These are phyloP conservation scores for Zoysia japonica DNA, from an alignment of 176 grass and related monocot species.

Conservation along the genomic window DNA sequence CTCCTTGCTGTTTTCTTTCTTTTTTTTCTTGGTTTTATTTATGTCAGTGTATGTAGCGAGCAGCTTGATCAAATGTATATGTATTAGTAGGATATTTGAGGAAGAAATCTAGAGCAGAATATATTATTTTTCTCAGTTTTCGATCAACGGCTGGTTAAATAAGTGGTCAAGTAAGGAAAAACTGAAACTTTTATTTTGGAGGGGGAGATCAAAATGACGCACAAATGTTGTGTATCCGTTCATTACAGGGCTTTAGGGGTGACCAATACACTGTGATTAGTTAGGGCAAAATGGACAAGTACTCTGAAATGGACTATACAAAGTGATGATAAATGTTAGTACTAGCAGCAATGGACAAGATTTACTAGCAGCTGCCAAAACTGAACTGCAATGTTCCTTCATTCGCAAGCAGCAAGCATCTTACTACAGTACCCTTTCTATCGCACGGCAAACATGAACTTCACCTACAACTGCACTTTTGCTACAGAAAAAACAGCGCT, in stretches of 20 bases:
- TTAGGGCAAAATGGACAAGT: too few species aligned
- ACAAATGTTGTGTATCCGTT: neutral
- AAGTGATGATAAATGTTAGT: too few species aligned
- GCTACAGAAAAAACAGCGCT: neutral
- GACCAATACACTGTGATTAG: too few species aligned
- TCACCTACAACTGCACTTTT: neutral
- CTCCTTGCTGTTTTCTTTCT: neutral
- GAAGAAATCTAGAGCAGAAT: slow-evolving; percentile 18
- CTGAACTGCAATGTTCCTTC: too few species aligned
- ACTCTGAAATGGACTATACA: too few species aligned
- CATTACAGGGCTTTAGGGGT: neutral
- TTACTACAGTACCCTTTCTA: neutral
- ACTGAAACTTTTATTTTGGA: neutral
- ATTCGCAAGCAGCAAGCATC: neutral
- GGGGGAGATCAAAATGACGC: neutral
- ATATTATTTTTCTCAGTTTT: neutral
- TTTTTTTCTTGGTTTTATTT: neutral
- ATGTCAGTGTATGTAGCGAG: slow-evolving; percentile 37
- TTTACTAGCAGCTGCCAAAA: neutral
- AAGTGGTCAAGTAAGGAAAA: neutral
- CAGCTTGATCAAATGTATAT: slow-evolving; percentile 29
- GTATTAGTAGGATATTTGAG: neutral
- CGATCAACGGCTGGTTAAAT: neutral
- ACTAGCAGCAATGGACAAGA: too few species aligned
- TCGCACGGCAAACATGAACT: neutral